Base-by-base conservation (phyloP, 352 stramenopile genomes). In the Saprolegnia diclina region DNA sequence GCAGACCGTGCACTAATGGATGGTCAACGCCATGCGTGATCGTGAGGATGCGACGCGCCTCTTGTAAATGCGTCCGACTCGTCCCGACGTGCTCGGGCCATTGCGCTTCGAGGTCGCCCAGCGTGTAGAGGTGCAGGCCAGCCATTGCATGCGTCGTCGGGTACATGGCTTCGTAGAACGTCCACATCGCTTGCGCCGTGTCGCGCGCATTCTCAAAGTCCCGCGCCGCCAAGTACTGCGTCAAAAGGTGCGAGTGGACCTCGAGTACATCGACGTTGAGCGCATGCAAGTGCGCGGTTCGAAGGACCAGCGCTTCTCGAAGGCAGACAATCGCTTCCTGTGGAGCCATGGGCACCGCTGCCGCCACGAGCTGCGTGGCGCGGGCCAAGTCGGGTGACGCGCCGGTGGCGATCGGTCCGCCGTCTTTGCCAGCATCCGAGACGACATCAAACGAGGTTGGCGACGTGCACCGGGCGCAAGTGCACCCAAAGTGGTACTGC, bases 401-500 rank as follows among this genome's bases (percentile, higher is more conserved):
- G 21, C 13, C n/a, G 42, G 11, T 56, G 42, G 4, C 21, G 24
- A 18, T n/a, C 16, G 19, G n/a, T 55, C 14, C 19, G 1, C 59
- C 40, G 40, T 67, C 40, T 19, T 57, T 57, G n/a, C 19, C 14
- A 9, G 46, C 9, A 29, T 57, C 37, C 19, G 29, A 35, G 29
- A 21, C 35, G 32, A 56, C 22, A 26, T 61, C 37, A 24, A 32
- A 54, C 4, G 21, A 14, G 13, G 11, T 38, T 26, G 76, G 66
- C n/a, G 64, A 48, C 5, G 61, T 59, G 62, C 83, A 92, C 1
- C 82, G 78, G n/a, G 26, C 13, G 63, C 83, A 92, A 0, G n/a
- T 11, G 54, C 83, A 92, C 5, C 45, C 56, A 52, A 92, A 92
- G 63, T 88, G 80, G 50, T 92, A 90, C n/a, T 85, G 84, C 0